Percentiles rank a stretch among this genome's conserved stretches.
Evolutionary conservation across 441 rosid species (phyloP).

Genomic region (Heliophila coronopifolia): DNA sequence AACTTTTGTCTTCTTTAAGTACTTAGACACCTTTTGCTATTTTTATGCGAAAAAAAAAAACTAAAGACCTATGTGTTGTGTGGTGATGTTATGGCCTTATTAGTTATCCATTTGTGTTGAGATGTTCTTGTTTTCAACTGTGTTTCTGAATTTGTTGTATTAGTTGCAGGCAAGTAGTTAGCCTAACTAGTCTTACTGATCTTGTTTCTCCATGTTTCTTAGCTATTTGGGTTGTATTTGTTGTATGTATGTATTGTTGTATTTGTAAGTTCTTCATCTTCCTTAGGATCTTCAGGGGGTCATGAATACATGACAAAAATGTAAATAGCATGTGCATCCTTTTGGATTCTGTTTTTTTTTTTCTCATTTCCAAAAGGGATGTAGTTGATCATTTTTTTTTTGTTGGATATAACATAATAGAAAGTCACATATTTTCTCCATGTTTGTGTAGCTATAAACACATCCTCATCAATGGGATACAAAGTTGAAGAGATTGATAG

Average conservation of each 20-base stretch:
- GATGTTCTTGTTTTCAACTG: constrained; percentile 19
- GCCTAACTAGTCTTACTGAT: constrained; percentile 21
- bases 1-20: constrained; percentile 27
- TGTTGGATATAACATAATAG: constrained; percentile 19
- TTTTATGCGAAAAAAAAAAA: constrained; percentile 27
- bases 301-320: constrained; percentile 19
- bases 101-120: constrained; percentile 21
- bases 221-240: constrained; percentile 24
- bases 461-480: constrained; percentile 9
- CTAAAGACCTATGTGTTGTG: constrained; percentile 30
- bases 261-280: constrained; percentile 25
- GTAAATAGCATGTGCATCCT: constrained; percentile 26
- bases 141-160: constrained; percentile 25
- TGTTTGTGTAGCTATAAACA: constrained; percentile 5
- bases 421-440: constrained; percentile 6
- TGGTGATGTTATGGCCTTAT: constrained; percentile 28
- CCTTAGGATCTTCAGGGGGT: constrained; percentile 16
- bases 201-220: constrained; percentile 19
- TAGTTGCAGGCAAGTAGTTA: constrained; percentile 28
- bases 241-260: constrained; percentile 18
- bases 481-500: neutral
- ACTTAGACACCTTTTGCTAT: constrained; percentile 16
- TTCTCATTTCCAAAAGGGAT: constrained; percentile 28
- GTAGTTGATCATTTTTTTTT: constrained; percentile 8
- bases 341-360: constrained; percentile 13